Percentiles rank a stretch among this genome's conserved stretches.
These are phyloP conservation scores for Yamadazyma pseudoaaseri DNA, from an alignment of 1,139 yeast species.

Conservation along the genomic window DNA sequence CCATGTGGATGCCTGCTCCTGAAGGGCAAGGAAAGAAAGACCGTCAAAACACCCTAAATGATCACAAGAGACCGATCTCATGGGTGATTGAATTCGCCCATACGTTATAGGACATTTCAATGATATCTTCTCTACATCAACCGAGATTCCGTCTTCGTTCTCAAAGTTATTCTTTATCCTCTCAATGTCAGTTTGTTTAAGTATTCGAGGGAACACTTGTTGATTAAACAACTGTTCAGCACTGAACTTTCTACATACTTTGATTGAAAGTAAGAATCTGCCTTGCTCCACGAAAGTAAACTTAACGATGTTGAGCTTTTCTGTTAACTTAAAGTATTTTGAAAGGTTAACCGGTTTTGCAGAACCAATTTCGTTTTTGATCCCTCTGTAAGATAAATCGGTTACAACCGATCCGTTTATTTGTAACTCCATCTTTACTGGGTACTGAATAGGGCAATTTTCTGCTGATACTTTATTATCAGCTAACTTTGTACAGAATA, in stretches of 20 bases:
- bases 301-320: constrained; percentile 37
- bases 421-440: constrained; percentile 55
- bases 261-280: constrained; percentile 47
- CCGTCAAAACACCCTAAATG: constrained; percentile 79
- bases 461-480: not conserved
- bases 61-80: constrained; percentile 55
- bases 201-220: constrained; percentile 13
- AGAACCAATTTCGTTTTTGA: constrained; percentile 62
- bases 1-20: constrained; percentile 65
- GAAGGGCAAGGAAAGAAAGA: constrained; percentile 55
- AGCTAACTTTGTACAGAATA: constrained; percentile 1
- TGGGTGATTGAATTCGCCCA: constrained; percentile 60
- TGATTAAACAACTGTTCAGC: constrained; percentile 32
- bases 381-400: constrained; percentile 47
- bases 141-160: constrained; percentile 59
- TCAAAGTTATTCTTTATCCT: constrained; percentile 40
- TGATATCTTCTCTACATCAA: constrained; percentile 55
- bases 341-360: constrained; percentile 69
- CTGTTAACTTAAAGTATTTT: constrained; percentile 17
- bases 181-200: constrained; percentile 6
- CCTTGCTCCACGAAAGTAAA: constrained; percentile 54
- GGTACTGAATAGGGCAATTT: constrained; percentile 49
- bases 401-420: constrained; percentile 47
- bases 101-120: constrained; percentile 66
- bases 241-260: constrained; percentile 49